Percentiles rank a stretch among this genome's conserved stretches.
Conservation (phyloP, 495 filamentous ascomycete genomes). For the Massariosphaeria phaeospora region DNA sequence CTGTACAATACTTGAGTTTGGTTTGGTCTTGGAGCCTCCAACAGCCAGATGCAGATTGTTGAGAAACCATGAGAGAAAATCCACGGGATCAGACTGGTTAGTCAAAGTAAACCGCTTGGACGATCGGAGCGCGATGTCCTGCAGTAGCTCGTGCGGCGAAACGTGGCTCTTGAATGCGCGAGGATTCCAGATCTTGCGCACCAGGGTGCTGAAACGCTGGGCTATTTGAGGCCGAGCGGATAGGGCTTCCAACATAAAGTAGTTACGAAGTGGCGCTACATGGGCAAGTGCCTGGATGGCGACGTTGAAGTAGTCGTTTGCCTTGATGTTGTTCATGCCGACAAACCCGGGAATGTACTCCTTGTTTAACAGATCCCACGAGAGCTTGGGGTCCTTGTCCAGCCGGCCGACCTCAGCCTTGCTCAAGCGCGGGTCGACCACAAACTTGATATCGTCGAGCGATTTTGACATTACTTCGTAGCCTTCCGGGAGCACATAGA, state of each 20-base stretch:
- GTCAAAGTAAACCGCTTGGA: conserved; percentile 91
- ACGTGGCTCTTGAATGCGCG: conserved; percentile 96
- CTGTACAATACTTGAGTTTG: conserved; percentile 75
- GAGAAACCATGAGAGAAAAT: conserved; percentile 95
- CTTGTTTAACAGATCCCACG: conserved; percentile 73
- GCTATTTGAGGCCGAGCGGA: conserved; percentile 55
- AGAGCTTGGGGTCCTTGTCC: conserved; percentile 68
- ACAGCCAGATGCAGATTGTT: conserved; percentile 90
- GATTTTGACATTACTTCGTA: conserved; percentile 96
- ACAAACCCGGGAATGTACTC: conserved; percentile 90
- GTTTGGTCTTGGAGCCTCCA: conserved; percentile 82
- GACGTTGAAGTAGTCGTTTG: conserved; percentile 97
- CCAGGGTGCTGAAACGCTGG: conserved; percentile 80
- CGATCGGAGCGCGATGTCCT: conserved; percentile 85
- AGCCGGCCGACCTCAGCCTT: conserved; percentile 72
- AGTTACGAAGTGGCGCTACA: conserved; percentile 85
- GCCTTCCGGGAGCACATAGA: conserved; percentile 93
- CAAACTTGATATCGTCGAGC: conserved; percentile 97
- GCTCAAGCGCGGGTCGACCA: conserved; percentile 84
- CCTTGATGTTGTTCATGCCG: conserved; percentile 99
- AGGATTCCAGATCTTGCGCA: conserved; percentile 97
- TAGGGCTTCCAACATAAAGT: conserved; percentile 79
- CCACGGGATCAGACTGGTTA: conserved; percentile 87
- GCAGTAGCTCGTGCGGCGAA: conserved; percentile 92
- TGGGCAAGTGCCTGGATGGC: conserved; percentile 91